These are phyloP conservation scores for Coniella lustricola DNA, from an alignment of 2,329 filamentous ascomycete genomes.

Conservation along the genomic window DNA sequence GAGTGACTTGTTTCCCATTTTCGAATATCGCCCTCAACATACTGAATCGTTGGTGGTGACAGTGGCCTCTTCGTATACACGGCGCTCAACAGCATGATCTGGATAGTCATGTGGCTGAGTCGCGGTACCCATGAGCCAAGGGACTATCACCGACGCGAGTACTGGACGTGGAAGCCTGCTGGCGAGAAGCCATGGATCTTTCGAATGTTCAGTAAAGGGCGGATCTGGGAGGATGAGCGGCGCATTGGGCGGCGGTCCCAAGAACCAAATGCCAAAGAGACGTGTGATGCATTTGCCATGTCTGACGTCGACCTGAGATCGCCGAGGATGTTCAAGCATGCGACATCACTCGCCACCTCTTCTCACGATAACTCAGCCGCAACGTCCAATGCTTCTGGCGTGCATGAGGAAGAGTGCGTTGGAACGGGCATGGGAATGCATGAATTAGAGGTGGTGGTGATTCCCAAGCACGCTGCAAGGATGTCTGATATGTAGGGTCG, in stretches of 20 bases:
- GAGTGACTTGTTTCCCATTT: constrained; percentile 24
- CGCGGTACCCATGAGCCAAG: constrained; percentile 37
- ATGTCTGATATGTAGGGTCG: background rate
- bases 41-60: background rate
- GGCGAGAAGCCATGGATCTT: constrained; percentile 43
- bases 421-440: constrained; percentile 1
- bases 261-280: constrained; percentile 1
- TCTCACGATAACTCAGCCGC: constrained; percentile 6
- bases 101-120: constrained; percentile 36
- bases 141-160: constrained; percentile 48
- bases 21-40: background rate
- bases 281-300: constrained; percentile 13
- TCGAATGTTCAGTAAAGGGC: constrained; percentile 25
- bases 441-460: constrained; percentile 12
- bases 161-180: constrained; percentile 46
- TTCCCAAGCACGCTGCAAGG: constrained; percentile 3
- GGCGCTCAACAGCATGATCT: constrained; percentile 41
- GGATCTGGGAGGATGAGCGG: constrained; percentile 22
- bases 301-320: constrained; percentile 12
- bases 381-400: background rate
- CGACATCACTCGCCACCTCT: constrained; percentile 9
- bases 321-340: constrained; percentile 8
- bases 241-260: constrained; percentile 1
- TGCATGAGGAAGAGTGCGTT: background rate
- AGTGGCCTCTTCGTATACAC: constrained; percentile 50